Evolutionary conservation across 805 yeast genomes (phyloP), one percentile per base, ranked within the genome.

Genomic region (Yamadazyma nakazawae): DNA sequence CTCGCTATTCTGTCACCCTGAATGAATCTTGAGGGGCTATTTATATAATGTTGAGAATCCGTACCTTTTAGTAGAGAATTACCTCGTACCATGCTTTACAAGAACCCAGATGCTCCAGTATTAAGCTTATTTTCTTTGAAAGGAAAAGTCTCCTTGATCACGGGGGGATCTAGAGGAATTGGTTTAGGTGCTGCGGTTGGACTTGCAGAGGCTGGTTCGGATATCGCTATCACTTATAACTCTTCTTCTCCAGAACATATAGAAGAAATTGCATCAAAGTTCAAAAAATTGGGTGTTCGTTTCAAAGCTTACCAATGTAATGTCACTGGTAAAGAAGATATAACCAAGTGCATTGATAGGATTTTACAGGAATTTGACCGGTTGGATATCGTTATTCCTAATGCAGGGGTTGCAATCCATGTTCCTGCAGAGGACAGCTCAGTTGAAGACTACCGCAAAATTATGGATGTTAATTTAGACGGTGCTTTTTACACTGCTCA

Each of bases 81-180:
- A 25, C n/a, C 3, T 19, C 5, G 12, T 17, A 41, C 8, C 3
- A 54, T 54, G 58, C 54, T 54, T 41, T 51, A 40, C 39, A 46
- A 51, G 39, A 45, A 40, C 30, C 24, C 43, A 16, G 49, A 54
- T 31, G 43, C 48, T 14, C 49, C 52, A 8, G 71, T 72, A 16
- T 51, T 68, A 14, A 67, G 67, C 19, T 61, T 72, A 35, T 72
- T 74, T 54, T 70, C 76, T 9, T 63, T 68, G 12, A 48, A 63
- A 39, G 68, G 67, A 13, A 67, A 70, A 51, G 66, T 63, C 12
- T 69, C 68, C 1, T 63, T 67, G 17, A 62, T 74, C 36, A 74
- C 78, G 0, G 78, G 79, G 7, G 78, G 73, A 7, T 64, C 70
- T 37, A 65, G 75, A 19, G 78, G 79, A 7, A 74, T 74, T 37